A percentile compares a stretch with the other conserved stretches of the same genome.
Evolutionary conservation across 345 rosid genomes (phyloP).

Genomic region (Dimocarpus longan): DNA sequence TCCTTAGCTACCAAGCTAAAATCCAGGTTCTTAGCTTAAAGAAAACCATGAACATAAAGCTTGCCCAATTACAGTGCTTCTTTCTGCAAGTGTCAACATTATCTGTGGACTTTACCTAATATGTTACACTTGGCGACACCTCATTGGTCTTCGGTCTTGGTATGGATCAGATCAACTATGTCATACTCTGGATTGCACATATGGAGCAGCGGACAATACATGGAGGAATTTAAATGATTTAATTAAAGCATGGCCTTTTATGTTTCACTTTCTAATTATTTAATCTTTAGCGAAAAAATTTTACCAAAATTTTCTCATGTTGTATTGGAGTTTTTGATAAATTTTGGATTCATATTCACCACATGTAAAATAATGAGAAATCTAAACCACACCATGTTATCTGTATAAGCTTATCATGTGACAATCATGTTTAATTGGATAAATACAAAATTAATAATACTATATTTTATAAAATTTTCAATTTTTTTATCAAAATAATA

Average conservation of each 20-base stretch:
- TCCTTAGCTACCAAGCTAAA: not conserved
- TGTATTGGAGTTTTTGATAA: not conserved
- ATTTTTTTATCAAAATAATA: too few relatives aligned
- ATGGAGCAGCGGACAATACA: not conserved
- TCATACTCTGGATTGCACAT: slow-evolving; percentile 24
- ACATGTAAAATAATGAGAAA: too few relatives aligned
- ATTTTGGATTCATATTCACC: too few relatives aligned
- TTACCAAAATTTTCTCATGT: not conserved
- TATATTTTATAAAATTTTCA: too few relatives aligned
- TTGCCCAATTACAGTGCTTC: not conserved
- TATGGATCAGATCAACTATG: slow-evolving; percentile 28
- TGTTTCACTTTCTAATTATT: not conserved
- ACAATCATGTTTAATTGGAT: too few relatives aligned
- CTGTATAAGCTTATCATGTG: too few relatives aligned
- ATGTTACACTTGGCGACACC: not conserved
- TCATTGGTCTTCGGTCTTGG: not conserved
- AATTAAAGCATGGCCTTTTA: not conserved
- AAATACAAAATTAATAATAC: too few relatives aligned
- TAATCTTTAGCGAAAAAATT: not conserved
- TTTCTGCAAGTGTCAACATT: not conserved
- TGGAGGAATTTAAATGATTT: not conserved
- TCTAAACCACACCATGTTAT: too few relatives aligned
- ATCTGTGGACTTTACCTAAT: slow-evolving; percentile 20
- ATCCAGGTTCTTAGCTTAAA: slow-evolving; percentile 12
- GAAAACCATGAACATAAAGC: not conserved